These are phyloP conservation scores for Mortierella sp. DNA, from an alignment of 371 early-diverging fungal species.

Conservation along the genomic window DNA sequence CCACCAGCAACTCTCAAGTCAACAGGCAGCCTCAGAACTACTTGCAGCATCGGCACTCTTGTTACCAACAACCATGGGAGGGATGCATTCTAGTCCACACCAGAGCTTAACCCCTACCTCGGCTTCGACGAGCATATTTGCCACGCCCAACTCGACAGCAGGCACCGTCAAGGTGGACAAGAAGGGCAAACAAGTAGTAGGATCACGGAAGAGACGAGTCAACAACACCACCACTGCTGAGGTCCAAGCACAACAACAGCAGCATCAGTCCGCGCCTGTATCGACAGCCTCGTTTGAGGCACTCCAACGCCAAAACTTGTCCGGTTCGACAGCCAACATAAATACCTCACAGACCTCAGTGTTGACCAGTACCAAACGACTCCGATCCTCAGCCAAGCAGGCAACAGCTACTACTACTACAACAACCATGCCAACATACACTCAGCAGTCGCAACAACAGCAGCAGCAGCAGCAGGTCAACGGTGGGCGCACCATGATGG, in stretches of 20 bases:
- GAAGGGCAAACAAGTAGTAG: conserved; percentile 7
- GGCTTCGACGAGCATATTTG: background rate
- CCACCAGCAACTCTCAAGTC: conserved; percentile 5
- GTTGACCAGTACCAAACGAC: conserved; percentile 7
- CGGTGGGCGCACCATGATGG: conserved; percentile 11
- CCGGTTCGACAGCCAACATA: background rate
- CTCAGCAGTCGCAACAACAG: background rate
- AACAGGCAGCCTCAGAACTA: conserved; percentile 22
- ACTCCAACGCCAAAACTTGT: conserved; percentile 3
- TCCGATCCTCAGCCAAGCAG: background rate
- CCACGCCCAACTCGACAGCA: background rate
- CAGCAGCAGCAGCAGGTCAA: conserved; percentile 7
- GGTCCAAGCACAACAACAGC: background rate
- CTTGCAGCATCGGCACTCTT: conserved; percentile 27
- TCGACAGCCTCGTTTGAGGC: conserved; percentile 11
- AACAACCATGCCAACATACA: background rate
- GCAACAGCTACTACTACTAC: background rate
- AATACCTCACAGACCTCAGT: conserved; percentile 1
- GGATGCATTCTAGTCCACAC: background rate
- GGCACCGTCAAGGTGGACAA: background rate
- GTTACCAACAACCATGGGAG: conserved; percentile 17
- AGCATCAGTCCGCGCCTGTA: background rate
- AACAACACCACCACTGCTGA: background rate
- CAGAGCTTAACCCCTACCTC: background rate
- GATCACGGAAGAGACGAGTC: conserved; percentile 8